Evolutionary conservation across 2,329 filamentous ascomycete species (phyloP), one percentile per base, ranked within the genome.

Genomic region (Cladosporium halotolerans): DNA sequence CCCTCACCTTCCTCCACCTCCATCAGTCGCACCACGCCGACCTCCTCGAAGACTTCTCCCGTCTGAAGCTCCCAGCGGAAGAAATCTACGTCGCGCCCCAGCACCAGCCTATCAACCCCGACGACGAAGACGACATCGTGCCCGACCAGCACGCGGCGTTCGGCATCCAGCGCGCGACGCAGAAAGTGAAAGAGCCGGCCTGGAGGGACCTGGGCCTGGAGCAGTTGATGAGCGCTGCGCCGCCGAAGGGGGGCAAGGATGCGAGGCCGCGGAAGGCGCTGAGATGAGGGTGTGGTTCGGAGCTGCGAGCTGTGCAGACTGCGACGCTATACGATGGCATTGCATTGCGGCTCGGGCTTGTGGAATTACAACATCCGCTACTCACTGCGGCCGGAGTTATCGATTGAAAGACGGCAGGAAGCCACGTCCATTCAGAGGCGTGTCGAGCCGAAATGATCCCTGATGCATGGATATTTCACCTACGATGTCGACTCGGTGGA

Each of bases 131-230:
- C 66, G 88, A 93, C 65, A 86, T 93, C 3, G 88, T 93, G 4
- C 88, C 89, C 0, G 88, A 93, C 69, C 88, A 93, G 72, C 88
- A 93, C 66, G 88, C 88, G 10, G 89, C 88, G 0, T 93, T 93
- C 68, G 89, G 88, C 38, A 93, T 95, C 63, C 83, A 88, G 69
- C 81, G 86, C 60, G 88, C 88, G 9, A 91, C 87, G 13, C 85
- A 89, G 72, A 79, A 80, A 58, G 78, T 76, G 62, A 80, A 79
- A 63, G 86, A 90, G 71, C 78, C 85, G 1, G 83, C 83, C 7
- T 95, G 88, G 88, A 85, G 85, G 66, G 88, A 93, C 65, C 72
- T 92, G 6, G 86, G 87, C 0, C 73, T 93, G n/a, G 77, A 76
- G 5, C 80, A 83, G 54, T 73, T 93, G 63, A 84, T 91, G 81